Percentiles rank a stretch among this genome's conserved stretches.
Evolutionary conservation across 495 filamentous ascomycete species (phyloP).

Genomic region (Glonium stellatum): DNA sequence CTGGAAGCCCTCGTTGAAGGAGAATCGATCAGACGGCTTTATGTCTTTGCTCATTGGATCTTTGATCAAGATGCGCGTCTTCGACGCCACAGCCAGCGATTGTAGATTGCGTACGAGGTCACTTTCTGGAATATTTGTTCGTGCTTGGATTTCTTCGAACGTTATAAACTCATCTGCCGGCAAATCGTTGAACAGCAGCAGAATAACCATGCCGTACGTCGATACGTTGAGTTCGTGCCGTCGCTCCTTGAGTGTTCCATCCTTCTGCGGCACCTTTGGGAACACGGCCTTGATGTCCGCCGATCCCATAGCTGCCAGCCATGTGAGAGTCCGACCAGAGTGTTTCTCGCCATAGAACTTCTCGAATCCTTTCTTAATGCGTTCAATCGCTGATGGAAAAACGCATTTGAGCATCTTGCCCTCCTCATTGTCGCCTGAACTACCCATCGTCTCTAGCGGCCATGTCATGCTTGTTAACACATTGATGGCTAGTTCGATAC

Average conservation of each 20-base stretch:
- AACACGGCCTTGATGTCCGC: conserved; percentile 82
- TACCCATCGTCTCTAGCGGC: conserved; percentile 79
- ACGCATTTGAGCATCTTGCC: conserved; percentile 47
- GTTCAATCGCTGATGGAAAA: conserved; percentile 70
- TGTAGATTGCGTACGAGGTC: conserved; percentile 81
- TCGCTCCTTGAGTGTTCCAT: conserved; percentile 61
- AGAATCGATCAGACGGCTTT: conserved; percentile 72
- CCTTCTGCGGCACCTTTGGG: conserved; percentile 54
- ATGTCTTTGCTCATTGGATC: conserved; percentile 77
- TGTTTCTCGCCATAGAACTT: conserved; percentile 84
- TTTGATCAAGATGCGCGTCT: conserved; percentile 74
- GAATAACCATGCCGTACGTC: conserved; percentile 85
- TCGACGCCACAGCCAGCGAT: conserved; percentile 77
- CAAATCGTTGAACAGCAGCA: conserved; percentile 83
- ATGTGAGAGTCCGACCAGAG: conserved; percentile 79
- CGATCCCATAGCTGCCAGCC: conserved; percentile 73
- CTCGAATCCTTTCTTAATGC: conserved; percentile 77
- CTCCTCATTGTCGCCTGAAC: conserved; percentile 45
- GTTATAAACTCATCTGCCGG: conserved; percentile 56
- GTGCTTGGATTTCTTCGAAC: conserved; percentile 76
- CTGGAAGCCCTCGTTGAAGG: conserved; percentile 75
- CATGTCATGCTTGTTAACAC: conserved; percentile 90
- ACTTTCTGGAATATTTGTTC: conserved; percentile 69
- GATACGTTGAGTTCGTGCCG: conserved; percentile 87
- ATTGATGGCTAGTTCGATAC: conserved; percentile 71